Conservation (phyloP, 768 basidiomycete genomes). For the Boletus rubroflammeus region DNA sequence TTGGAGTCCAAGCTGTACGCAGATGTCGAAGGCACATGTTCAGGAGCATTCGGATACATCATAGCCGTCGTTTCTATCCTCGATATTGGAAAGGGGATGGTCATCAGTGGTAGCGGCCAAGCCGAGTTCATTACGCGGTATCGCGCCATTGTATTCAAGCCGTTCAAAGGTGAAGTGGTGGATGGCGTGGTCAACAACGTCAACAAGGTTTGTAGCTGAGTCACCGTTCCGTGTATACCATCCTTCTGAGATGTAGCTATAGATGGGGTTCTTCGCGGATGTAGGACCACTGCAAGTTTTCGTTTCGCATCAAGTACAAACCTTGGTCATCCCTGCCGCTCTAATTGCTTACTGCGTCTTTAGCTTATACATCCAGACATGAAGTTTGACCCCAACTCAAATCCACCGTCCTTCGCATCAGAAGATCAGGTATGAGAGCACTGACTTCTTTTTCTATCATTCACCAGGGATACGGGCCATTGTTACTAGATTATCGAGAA, state of each 20-base stretch:
- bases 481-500: constrained; percentile 79
- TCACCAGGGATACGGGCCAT: neutral
- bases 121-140: constrained; percentile 95
- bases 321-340: constrained; percentile 20
- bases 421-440: constrained; percentile 67
- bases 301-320: constrained; percentile 84
- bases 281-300: constrained; percentile 94
- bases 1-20: constrained; percentile 90
- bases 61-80: constrained; percentile 88
- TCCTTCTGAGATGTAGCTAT: constrained; percentile 1
- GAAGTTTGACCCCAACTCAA: constrained; percentile 92
- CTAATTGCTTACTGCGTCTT: constrained; percentile 3
- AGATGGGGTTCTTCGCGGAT: constrained; percentile 99
- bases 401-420: constrained; percentile 94
- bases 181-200: constrained; percentile 96
- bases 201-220: constrained; percentile 66
- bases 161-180: constrained; percentile 99
- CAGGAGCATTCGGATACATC: constrained; percentile 92
- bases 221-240: neutral
- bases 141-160: constrained; percentile 97
- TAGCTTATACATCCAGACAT: constrained; percentile 94
- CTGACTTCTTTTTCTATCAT: neutral
- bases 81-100: constrained; percentile 91
- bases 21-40: constrained; percentile 97
- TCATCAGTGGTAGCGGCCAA: constrained; percentile 87